Conservation (phyloP, 2,329 filamentous ascomycete genomes). For the Pseudogymnoascus sp. region DNA sequence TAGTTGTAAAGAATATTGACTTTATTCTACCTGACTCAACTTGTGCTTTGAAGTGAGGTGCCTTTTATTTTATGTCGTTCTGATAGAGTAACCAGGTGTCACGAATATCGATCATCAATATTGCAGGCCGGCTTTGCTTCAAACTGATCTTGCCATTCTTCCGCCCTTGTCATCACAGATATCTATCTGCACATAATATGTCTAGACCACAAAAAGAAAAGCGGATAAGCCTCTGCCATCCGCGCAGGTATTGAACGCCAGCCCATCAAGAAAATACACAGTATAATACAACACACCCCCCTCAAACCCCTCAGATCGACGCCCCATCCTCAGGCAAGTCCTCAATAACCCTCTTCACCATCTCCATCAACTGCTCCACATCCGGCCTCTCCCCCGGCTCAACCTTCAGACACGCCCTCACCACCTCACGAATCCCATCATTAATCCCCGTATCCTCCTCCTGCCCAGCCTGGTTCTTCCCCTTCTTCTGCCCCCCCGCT, state of each 20-base stretch:
- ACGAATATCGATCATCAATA: not conserved
- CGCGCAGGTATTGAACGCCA: not conserved
- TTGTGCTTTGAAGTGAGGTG: not conserved
- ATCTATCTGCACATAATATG: not conserved
- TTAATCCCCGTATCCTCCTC: constrained; percentile 51
- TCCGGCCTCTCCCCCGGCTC: constrained; percentile 84
- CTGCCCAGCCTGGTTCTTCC: constrained; percentile 27
- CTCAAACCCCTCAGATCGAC: constrained; percentile 9
- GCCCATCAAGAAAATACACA: constrained; percentile 7
- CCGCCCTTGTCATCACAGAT: not conserved
- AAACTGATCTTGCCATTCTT: not conserved
- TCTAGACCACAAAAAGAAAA: not conserved
- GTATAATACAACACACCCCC: not conserved
- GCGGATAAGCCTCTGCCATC: not conserved
- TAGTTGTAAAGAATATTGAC: not conserved
- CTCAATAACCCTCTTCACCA: constrained; percentile 68
- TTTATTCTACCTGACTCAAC: not conserved
- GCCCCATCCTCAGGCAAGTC: constrained; percentile 55
- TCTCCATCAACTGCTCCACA: constrained; percentile 71
- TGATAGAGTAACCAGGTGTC: not conserved
- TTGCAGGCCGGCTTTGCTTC: not conserved
- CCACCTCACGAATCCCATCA: constrained; percentile 77
- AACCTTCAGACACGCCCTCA: constrained; percentile 76
- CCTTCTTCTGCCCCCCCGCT: constrained; percentile 42
- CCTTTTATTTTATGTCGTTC: too few relatives aligned